These are phyloP conservation scores for Aspergillus versicolor DNA, from an alignment of 2,329 filamentous ascomycete species.

Conservation along the genomic window DNA sequence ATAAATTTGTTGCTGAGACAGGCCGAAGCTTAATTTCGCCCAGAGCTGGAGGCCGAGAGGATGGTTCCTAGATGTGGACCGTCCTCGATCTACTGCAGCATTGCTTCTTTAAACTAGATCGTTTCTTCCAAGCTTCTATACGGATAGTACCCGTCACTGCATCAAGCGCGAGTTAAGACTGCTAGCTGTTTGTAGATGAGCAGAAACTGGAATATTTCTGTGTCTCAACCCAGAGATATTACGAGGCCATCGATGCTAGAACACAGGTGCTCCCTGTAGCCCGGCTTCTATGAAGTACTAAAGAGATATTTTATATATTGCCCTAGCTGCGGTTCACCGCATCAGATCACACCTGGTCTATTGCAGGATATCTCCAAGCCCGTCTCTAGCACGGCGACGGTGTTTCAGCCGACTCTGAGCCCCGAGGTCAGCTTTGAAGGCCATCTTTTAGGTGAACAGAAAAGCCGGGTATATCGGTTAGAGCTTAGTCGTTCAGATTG, in stretches of 20 bases:
- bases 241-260: conserved; percentile 38
- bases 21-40: neutral
- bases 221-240: conserved; percentile 55
- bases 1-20: neutral
- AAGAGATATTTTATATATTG: conserved; percentile 60
- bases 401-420: conserved; percentile 27
- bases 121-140: neutral
- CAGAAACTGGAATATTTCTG: conserved; percentile 48
- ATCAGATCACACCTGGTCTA: conserved; percentile 58
- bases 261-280: conserved; percentile 58
- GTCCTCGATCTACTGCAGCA: neutral
- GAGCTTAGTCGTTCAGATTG: conserved; percentile 49
- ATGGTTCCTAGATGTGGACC: neutral
- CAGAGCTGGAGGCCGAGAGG: neutral
- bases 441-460: conserved; percentile 36
- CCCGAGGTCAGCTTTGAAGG: conserved; percentile 5
- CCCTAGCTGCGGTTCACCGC: conserved; percentile 57
- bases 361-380: conserved; percentile 49
- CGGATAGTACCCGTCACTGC: neutral
- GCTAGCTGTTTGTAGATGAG: conserved; percentile 23
- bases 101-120: neutral
- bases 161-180: neutral
- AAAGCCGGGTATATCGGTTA: conserved; percentile 50
- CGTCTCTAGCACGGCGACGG: conserved; percentile 33
- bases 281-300: conserved; percentile 49